Evolutionary conservation across 768 basidiomycete species (phyloP).

Genomic region (Naematelia encephala): DNA sequence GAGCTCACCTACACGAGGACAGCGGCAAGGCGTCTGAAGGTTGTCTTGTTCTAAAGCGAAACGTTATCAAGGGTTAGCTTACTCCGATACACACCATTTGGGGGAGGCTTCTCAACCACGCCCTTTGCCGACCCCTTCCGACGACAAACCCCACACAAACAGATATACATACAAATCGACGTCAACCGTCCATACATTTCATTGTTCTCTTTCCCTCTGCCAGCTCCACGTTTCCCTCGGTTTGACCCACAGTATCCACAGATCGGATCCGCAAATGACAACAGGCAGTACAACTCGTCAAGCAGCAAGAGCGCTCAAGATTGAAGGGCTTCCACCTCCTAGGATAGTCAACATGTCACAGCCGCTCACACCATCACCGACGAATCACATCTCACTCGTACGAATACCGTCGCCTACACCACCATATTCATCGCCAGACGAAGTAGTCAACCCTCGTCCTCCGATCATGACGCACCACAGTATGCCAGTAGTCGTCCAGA

Average conservation of each 20-base stretch:
- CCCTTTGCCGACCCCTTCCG: neutral
- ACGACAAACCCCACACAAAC: neutral
- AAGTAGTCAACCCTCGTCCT: neutral
- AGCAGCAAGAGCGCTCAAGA: neutral
- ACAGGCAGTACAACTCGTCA: neutral
- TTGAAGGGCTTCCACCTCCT: neutral
- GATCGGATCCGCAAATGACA: neutral
- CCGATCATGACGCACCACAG: neutral
- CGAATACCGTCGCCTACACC: slow-evolving; percentile 11
- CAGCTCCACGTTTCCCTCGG: neutral
- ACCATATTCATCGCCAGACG: slow-evolving; percentile 10
- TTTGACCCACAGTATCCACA: neutral
- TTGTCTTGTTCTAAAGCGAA: neutral
- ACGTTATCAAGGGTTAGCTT: neutral
- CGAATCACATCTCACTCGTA: slow-evolving; percentile 10
- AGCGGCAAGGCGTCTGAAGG: neutral
- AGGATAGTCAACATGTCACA: slow-evolving; percentile 11
- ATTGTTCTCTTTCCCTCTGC: no score
- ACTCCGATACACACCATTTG: neutral
- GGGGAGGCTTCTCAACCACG: neutral
- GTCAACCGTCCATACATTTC: no score
- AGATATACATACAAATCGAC: neutral
- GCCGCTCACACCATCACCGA: slow-evolving; percentile 15
- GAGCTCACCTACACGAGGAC: neutral
- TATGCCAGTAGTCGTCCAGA: neutral